phyloP scores from a whole-genome alignment of 1,284 basidiomycete genomes.

The Stereum hirsutum region DNA sequence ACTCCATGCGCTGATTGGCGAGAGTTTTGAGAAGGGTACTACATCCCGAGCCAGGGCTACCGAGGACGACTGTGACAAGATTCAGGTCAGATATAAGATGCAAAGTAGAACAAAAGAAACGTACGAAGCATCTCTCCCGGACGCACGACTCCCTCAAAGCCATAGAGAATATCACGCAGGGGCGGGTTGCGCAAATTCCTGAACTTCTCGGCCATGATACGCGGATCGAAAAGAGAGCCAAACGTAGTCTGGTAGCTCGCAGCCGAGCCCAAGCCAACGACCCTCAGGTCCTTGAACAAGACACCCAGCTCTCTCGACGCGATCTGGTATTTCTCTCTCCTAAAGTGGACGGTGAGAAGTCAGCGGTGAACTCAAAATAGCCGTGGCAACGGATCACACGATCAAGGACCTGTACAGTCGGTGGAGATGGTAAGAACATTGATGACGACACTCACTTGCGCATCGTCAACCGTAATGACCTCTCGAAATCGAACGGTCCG shows the following conservation, averaged over 20 bases:
- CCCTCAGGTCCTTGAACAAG: constrained; percentile 24
- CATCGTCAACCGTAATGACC: constrained; percentile 18
- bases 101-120: constrained; percentile 11
- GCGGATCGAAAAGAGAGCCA: constrained; percentile 31
- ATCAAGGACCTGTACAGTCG: no score
- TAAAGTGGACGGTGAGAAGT: constrained; percentile 11
- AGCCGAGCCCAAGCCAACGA: constrained; percentile 23
- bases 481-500: constrained; percentile 22
- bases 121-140: constrained; percentile 55
- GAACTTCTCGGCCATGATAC: constrained; percentile 17
- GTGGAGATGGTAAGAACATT: no score
- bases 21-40: constrained; percentile 66
- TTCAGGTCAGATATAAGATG: background rate
- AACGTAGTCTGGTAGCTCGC: constrained; percentile 9
- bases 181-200: constrained; percentile 25
- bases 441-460: constrained; percentile 15
- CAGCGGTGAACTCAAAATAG: background rate
- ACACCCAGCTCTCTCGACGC: constrained; percentile 26
- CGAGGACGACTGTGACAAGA: constrained; percentile 40
- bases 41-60: constrained; percentile 66
- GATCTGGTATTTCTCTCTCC: constrained; percentile 15
- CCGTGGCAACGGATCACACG: no score
- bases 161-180: constrained; percentile 33
- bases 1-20: constrained; percentile 59
- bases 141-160: constrained; percentile 40